Conservation (phyloP, 257 asterid genomes). For the Rhazya stricta region DNA sequence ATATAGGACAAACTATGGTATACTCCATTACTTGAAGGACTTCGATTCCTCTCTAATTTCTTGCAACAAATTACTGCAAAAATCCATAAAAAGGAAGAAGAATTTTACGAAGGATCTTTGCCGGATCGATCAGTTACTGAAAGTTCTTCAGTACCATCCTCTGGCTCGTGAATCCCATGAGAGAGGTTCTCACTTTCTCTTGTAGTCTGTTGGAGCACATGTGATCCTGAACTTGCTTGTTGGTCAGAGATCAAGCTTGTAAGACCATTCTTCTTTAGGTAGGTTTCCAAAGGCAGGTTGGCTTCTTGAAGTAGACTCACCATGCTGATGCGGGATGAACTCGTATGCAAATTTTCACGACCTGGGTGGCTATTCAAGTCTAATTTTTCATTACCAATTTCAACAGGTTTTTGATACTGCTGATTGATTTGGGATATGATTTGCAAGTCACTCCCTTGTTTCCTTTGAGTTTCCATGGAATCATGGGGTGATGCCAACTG, state of each 20-base stretch:
- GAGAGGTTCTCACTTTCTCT: constrained; percentile 35
- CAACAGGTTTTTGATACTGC: constrained; percentile 41
- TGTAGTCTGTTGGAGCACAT: constrained; percentile 22
- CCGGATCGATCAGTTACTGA: constrained; percentile 27
- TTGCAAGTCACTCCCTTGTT: constrained; percentile 36
- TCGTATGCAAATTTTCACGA: constrained; percentile 30
- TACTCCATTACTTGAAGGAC: not conserved
- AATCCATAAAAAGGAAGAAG: not conserved
- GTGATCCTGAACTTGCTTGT: constrained; percentile 39
- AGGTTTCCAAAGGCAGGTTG: constrained; percentile 69
- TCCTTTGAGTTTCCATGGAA: constrained; percentile 28
- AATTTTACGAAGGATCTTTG: constrained; percentile 20
- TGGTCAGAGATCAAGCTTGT: constrained; percentile 63
- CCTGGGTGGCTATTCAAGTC: constrained; percentile 70
- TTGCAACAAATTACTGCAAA: not conserved
- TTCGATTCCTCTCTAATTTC: not conserved
- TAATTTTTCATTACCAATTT: constrained; percentile 39
- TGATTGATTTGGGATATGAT: constrained; percentile 30
- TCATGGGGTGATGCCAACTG: constrained; percentile 26
- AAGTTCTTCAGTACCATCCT: constrained; percentile 32
- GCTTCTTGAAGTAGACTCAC: constrained; percentile 79
- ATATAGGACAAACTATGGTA: not conserved
- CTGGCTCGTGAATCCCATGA: constrained; percentile 38
- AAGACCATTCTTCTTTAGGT: constrained; percentile 80
- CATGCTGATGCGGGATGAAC: constrained; percentile 58